Evolutionary conservation across 1,139 yeast species (phyloP), one percentile per base, ranked within the genome.

Genomic region (Kurtzmaniella natalensis): DNA sequence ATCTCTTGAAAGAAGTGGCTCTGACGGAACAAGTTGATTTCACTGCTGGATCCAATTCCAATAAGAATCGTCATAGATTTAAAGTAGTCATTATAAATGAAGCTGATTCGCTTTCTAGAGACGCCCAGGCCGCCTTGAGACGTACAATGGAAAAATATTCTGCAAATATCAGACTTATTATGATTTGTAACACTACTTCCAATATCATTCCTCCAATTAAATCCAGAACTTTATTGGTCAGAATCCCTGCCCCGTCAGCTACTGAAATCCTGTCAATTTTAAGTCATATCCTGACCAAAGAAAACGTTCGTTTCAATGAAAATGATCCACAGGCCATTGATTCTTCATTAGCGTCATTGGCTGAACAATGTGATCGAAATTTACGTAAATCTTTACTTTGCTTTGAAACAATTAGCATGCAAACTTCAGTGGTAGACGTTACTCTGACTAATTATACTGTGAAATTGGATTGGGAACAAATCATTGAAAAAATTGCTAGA

Each of bases 61-160:
- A 71, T 13, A 32, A 32, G 11, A n/a, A 35, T 3, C 34, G 32
- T 46, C 94, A 86, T 52, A 68, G 89, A 41, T 92, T 88, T 64
- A 92, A 89, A 56, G 85, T 89, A 28, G 97, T 92, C 14, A 76
- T 92, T 10, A 88, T 92, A 38, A 92, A 94, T 53, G 97, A 92
- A 56, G 97, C 98, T 0, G 96, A 92, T 46, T 73, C 87, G 2
- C 71, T 92, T 53, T 81, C 94, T 14, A 74, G 96, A 46, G 98
- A 94, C 55, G 98, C 98, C 0, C 98, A 92, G 57, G 96, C 96
- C 10, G 98, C 98, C 0, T 67, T 92, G 46, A 78, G 98, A 64
- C 76, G 98, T 57, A 92, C 99, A 1, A 94, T 92, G 97, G 99
- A 92, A 54, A 92, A 92, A 53, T 92, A 89, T 59, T 86, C 96